Percentiles rank a stretch among this genome's conserved stretches.
Evolutionary conservation across 1,284 basidiomycete species (phyloP).

Genomic region (Trichosporon coremiiforme): DNA sequence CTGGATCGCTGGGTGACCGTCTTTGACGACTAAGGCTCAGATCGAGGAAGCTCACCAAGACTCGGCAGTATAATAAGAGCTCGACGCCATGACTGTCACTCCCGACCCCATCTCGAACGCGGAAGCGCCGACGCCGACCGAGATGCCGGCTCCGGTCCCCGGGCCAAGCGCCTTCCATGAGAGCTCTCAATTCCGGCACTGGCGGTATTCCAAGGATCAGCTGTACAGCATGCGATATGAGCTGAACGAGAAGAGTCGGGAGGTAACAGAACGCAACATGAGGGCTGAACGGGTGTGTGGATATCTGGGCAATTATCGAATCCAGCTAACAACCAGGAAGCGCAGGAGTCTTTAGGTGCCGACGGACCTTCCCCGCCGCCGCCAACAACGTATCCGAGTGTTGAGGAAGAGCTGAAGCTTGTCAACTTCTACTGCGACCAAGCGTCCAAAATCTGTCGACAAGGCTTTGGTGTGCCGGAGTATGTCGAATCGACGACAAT

Average conservation of each 20-base stretch:
- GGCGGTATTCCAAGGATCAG: slow-evolving; percentile 75
- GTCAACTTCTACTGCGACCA: slow-evolving; percentile 88
- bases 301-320: background rate
- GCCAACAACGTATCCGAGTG: slow-evolving; percentile 65
- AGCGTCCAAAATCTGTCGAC: slow-evolving; percentile 76
- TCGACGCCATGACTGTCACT: background rate
- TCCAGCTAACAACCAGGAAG: slow-evolving; percentile 34
- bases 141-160: slow-evolving; percentile 18
- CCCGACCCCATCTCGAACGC: background rate
- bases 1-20: background rate
- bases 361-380: slow-evolving; percentile 34
- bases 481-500: slow-evolving; percentile 91
- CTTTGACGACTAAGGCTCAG: background rate
- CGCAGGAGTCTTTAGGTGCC: slow-evolving; percentile 37
- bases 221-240: slow-evolving; percentile 65
- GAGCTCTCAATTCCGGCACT: slow-evolving; percentile 82
- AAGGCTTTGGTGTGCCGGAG: slow-evolving; percentile 81
- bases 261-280: slow-evolving; percentile 71
- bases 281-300: slow-evolving; percentile 73
- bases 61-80: background rate
- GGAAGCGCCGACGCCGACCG: background rate
- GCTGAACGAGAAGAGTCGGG: slow-evolving; percentile 73
- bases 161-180: slow-evolving; percentile 66
- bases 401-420: slow-evolving; percentile 82
- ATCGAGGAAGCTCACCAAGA: background rate